Conservation (phyloP, 169 alveolate genomes). For the Babesia ovata region DNA sequence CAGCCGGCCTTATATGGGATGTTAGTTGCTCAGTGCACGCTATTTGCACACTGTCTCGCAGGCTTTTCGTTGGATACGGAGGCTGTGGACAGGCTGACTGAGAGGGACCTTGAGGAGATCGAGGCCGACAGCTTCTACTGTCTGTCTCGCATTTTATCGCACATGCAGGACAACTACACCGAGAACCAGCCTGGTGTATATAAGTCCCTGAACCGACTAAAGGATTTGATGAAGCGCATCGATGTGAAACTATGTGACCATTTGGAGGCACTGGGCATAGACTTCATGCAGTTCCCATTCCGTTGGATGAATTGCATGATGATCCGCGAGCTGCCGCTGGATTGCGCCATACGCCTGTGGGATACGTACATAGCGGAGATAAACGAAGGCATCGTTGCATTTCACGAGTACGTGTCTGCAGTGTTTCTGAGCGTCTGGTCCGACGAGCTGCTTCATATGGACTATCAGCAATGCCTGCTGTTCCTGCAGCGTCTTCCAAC, state of each 20-base stretch:
- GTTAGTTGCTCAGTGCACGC: slow-evolving; percentile 43
- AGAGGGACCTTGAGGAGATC: slow-evolving; percentile 78
- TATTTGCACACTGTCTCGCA: slow-evolving; percentile 62
- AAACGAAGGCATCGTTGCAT: slow-evolving; percentile 80
- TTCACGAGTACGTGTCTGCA: slow-evolving; percentile 89
- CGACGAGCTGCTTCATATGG: slow-evolving; percentile 83
- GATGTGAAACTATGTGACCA: slow-evolving; percentile 83
- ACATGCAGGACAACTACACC: slow-evolving; percentile 91
- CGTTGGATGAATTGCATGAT: slow-evolving; percentile 91
- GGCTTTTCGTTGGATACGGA: slow-evolving; percentile 67
- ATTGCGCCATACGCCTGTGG: slow-evolving; percentile 85
- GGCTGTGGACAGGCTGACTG: slow-evolving; percentile 62
- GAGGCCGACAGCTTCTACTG: slow-evolving; percentile 91
- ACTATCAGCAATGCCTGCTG: slow-evolving; percentile 85
- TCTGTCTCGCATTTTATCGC: slow-evolving; percentile 86
- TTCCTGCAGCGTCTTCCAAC: slow-evolving; percentile 89
- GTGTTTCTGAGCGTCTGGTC: slow-evolving; percentile 87
- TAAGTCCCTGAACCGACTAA: slow-evolving; percentile 83
- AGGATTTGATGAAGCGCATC: slow-evolving; percentile 88
- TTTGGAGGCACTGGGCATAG: slow-evolving; percentile 81
- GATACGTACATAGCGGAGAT: slow-evolving; percentile 90
- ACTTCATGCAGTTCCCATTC: slow-evolving; percentile 87
- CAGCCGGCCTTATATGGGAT: slow-evolving; percentile 79
- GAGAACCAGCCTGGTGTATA: slow-evolving; percentile 94
- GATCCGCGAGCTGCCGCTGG: slow-evolving; percentile 75